Conservation (phyloP, 2,329 filamentous ascomycete genomes). For the Apiospora phragmitis region DNA sequence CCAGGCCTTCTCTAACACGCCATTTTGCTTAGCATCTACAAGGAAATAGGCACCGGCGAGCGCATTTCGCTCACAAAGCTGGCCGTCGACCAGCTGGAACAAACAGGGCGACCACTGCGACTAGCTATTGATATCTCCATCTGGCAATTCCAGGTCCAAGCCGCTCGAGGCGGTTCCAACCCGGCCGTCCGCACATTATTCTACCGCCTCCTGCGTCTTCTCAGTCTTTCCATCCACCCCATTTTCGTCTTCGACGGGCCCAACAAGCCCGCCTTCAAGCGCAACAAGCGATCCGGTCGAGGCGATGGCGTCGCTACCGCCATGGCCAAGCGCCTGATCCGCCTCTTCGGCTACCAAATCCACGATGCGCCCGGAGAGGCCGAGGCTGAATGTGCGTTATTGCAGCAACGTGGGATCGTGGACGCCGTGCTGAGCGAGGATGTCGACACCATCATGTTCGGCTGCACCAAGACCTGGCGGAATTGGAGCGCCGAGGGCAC, state of each 20-base stretch:
- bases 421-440: conserved; percentile 96
- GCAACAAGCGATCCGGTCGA: conserved; percentile 72
- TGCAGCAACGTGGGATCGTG: conserved; percentile 80
- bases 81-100: conserved; percentile 73
- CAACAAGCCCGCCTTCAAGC: conserved; percentile 82
- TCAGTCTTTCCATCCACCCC: conserved; percentile 77
- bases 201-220: conserved; percentile 79
- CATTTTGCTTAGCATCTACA: conserved; percentile 68
- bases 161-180: conserved; percentile 78
- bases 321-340: conserved; percentile 80
- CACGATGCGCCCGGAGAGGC: conserved; percentile 93
- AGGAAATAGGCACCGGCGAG: conserved; percentile 80
- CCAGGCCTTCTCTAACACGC: neutral
- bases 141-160: conserved; percentile 94
- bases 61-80: conserved; percentile 81
- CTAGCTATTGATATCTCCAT: conserved; percentile 94
- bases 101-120: conserved; percentile 71
- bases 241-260: conserved; percentile 90
- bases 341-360: conserved; percentile 78
- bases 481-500: conserved; percentile 79
- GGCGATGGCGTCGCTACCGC: conserved; percentile 69
- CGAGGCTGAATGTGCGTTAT: conserved; percentile 88
- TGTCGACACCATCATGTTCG: conserved; percentile 97
- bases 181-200: conserved; percentile 90
- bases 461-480: conserved; percentile 74